Base-by-base conservation (phyloP, 2,329 filamentous ascomycete species). In the Colletotrichum sp. region DNA sequence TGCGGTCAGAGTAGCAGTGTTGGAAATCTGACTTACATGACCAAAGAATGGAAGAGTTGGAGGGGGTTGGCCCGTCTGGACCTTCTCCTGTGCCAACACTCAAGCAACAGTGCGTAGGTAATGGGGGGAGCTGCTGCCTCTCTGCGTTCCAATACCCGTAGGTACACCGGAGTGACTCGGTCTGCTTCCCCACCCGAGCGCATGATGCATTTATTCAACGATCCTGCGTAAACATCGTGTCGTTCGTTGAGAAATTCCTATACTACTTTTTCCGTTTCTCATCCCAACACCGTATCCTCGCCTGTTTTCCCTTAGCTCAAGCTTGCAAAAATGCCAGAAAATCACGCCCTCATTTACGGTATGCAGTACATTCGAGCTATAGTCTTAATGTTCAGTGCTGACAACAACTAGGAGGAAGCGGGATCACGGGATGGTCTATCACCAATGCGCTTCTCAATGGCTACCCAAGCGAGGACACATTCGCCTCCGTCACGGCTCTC, bases 361-460 rank as follows among this genome's bases (percentile, higher is more conserved):
- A 59, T 59, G 19, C 27, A 52, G 11, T 59, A 61, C 48, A 39
- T 57, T 44, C 27, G 19, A n/a, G 13, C 30, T 13, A 36, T 9
- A 61, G 28, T 32, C n/a, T 32, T 12, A 13, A 25, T 8, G 15
- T 15, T 13, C 28, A 22, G 27, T 60, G 30, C 32, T 70, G 67
- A 52, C 52, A 61, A n/a, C 27, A 19, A 12, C 22, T 9, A 61
- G 59, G 59, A 22, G 59, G 30, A 15, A 61, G 85, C 76, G 87
- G 87, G n/a, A 87, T 89, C 68, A 85, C 86, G 4, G 87, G 87
- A 48, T 89, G 87, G 48, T 89, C 87, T 8, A 84, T 89, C 68
- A 85, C 87, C 19, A 89, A 88, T 68, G 83, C 86, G 68, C 86
- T 89, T 52, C 80, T 89, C 15, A 80, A 86, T 60, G 85, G 82